Evolutionary conservation across 2,329 filamentous ascomycete genomes (phyloP).

Genomic region (Gaeumannomyces tritici): DNA sequence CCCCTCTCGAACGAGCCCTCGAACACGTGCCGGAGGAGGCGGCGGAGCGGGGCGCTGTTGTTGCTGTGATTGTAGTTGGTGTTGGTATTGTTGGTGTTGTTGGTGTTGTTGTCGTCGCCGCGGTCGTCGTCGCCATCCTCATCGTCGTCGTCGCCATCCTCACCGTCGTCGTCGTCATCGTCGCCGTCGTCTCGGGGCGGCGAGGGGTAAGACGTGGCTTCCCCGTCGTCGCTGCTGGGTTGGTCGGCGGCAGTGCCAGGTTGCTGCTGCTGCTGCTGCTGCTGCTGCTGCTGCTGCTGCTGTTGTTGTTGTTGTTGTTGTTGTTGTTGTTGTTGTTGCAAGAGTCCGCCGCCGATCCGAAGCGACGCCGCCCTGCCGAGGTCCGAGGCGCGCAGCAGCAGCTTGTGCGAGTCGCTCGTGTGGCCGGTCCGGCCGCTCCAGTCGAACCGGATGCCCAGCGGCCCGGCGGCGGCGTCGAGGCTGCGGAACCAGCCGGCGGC

Average conservation of each 20-base stretch:
- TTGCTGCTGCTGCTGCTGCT: not conserved
- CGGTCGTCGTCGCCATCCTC: not conserved
- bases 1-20: constrained; percentile 30
- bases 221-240: not conserved
- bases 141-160: not conserved
- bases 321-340: not conserved
- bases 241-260: not conserved
- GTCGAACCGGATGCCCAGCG: constrained; percentile 28
- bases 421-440: constrained; percentile 33
- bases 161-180: not conserved
- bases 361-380: constrained; percentile 13
- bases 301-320: not conserved
- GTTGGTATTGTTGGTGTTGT: not conserved
- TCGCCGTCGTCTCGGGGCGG: not conserved
- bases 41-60: constrained; percentile 7
- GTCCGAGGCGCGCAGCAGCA: constrained; percentile 28
- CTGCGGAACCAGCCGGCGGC: constrained; percentile 15
- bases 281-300: not conserved
- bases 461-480: constrained; percentile 20
- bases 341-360: not conserved
- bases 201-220: not conserved
- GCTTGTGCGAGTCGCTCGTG: constrained; percentile 34
- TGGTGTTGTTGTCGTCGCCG: not conserved
- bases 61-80: not conserved
- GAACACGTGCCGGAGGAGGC: constrained; percentile 31